These are phyloP conservation scores for Agaricus subrufescens DNA, from an alignment of 768 basidiomycete genomes.

Conservation along the genomic window DNA sequence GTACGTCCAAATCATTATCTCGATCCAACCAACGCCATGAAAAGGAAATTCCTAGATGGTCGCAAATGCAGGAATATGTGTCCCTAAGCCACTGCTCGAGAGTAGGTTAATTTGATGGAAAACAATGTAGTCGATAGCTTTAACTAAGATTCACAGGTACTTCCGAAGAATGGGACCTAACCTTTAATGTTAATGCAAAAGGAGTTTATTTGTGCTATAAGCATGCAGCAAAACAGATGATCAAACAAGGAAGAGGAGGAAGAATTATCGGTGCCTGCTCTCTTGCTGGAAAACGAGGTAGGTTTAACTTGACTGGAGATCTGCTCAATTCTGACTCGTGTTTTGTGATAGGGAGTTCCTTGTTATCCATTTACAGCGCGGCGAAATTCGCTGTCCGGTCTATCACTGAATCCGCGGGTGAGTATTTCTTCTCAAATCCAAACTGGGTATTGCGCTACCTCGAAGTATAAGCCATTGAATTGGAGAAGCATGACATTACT, in stretches of 20 bases:
- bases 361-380: slow-evolving; percentile 22
- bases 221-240: slow-evolving; percentile 59
- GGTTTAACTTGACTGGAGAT: not conserved
- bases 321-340: not conserved
- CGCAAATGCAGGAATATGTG: slow-evolving; percentile 9
- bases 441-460: not conserved
- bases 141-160: slow-evolving; percentile 19
- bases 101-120: not conserved
- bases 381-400: slow-evolving; percentile 38
- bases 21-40: not conserved
- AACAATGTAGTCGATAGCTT: not conserved
- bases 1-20: slow-evolving; percentile 1
- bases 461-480: slow-evolving; percentile 25
- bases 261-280: slow-evolving; percentile 48
- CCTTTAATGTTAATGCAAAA: slow-evolving; percentile 47
- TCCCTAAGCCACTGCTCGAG: slow-evolving; percentile 8
- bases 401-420: slow-evolving; percentile 34
- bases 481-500: slow-evolving; percentile 32
- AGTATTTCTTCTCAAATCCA: too few relatives aligned
- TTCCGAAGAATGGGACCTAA: slow-evolving; percentile 33
- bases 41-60: slow-evolving; percentile 4
- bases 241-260: slow-evolving; percentile 47
- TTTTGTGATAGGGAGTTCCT: not conserved
- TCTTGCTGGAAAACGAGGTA: slow-evolving; percentile 23
- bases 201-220: slow-evolving; percentile 62